phyloP scores from a whole-genome alignment of 2,329 filamentous ascomycete species.

The Esteya vermicola region DNA sequence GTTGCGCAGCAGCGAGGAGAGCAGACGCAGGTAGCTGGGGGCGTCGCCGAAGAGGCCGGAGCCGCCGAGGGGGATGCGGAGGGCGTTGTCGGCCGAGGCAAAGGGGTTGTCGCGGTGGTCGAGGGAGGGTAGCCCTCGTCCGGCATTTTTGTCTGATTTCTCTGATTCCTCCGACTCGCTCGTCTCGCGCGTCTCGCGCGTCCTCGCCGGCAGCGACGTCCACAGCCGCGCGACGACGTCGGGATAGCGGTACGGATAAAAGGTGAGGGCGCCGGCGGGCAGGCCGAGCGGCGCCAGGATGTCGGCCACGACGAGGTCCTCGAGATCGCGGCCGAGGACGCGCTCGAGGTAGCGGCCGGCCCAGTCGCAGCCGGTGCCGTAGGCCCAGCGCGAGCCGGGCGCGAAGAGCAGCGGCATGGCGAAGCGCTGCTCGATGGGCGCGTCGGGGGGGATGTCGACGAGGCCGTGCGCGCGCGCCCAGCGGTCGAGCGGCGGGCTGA shows the following conservation, averaged over 20 bases:
- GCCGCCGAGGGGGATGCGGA: constrained; percentile 15
- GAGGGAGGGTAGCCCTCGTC: no score
- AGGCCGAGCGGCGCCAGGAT: constrained; percentile 10
- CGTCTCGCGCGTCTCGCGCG: background rate
- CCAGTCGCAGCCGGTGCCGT: constrained; percentile 11
- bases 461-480: constrained; percentile 1
- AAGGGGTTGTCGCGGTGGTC: no score
- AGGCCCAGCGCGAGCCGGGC: constrained; percentile 10
- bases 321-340: constrained; percentile 3
- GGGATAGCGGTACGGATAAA: constrained; percentile 8
- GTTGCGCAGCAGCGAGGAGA: constrained; percentile 30
- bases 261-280: constrained; percentile 7
- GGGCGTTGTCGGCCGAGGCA: constrained; percentile 1
- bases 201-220: constrained; percentile 9
- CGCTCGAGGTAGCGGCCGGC: constrained; percentile 9
- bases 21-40: constrained; percentile 27
- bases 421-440: constrained; percentile 7
- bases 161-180: no score
- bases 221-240: constrained; percentile 5
- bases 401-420: constrained; percentile 9
- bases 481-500: constrained; percentile 5
- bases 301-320: constrained; percentile 6
- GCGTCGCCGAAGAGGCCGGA: constrained; percentile 21
- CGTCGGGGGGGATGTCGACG: no score
- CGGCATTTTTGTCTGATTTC: no score